These are phyloP conservation scores for Phytophthora brassicae DNA, from an alignment of 352 stramenopile species.

Conservation along the genomic window DNA sequence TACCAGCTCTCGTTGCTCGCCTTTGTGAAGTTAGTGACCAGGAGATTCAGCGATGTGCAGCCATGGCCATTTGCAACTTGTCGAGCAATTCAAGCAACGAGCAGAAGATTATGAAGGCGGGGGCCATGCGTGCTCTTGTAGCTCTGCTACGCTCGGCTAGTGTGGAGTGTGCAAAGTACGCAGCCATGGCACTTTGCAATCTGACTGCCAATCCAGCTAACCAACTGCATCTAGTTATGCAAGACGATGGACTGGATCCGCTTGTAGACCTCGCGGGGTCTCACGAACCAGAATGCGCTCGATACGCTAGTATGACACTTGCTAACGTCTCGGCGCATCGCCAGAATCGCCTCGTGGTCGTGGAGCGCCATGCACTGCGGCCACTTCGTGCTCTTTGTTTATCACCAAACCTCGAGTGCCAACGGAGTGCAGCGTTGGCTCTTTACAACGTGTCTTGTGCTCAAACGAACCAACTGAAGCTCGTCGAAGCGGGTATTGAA, in stretches of 20 bases:
- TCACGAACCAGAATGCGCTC: slow-evolving; percentile 73
- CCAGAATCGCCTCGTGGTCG: slow-evolving; percentile 86
- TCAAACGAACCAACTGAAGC: slow-evolving; percentile 87
- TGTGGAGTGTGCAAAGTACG: slow-evolving; percentile 79
- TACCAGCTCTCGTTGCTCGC: slow-evolving; percentile 73
- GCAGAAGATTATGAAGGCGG: slow-evolving; percentile 78
- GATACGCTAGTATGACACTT: slow-evolving; percentile 94
- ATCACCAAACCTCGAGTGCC: slow-evolving; percentile 85
- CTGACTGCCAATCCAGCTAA: slow-evolving; percentile 91
- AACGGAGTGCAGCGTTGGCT: slow-evolving; percentile 89
- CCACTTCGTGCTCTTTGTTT: slow-evolving; percentile 83
- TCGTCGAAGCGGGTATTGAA: slow-evolving; percentile 89
- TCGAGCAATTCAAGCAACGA: slow-evolving; percentile 73
- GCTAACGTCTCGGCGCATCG: slow-evolving; percentile 92
- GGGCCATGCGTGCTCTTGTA: slow-evolving; percentile 68
- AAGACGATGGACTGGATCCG: slow-evolving; percentile 68
- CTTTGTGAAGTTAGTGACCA: slow-evolving; percentile 40
- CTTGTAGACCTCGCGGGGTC: slow-evolving; percentile 82
- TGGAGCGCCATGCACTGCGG: slow-evolving; percentile 79
- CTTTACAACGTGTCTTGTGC: slow-evolving; percentile 96
- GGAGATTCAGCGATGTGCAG: slow-evolving; percentile 75
- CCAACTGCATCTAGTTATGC: slow-evolving; percentile 87
- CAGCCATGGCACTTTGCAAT: slow-evolving; percentile 95
- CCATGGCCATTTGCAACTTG: slow-evolving; percentile 89
- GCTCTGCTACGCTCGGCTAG: slow-evolving; percentile 47